These are phyloP conservation scores for Hippophae rhamnoides DNA, from an alignment of 306 rosid genomes.

Conservation along the genomic window DNA sequence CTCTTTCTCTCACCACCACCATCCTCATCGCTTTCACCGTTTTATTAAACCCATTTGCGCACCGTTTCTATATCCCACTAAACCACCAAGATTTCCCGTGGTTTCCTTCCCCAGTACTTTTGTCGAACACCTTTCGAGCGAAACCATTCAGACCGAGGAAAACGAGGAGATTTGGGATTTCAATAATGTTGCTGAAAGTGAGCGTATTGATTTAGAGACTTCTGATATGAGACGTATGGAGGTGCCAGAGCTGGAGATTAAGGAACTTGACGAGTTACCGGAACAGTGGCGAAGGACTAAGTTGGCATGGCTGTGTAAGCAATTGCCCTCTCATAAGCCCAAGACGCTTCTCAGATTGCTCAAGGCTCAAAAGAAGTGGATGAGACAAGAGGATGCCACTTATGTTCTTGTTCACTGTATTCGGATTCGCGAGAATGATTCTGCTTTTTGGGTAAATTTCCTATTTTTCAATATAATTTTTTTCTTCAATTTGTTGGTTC, in stretches of 20 bases:
- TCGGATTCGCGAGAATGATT: slow-evolving; percentile 78
- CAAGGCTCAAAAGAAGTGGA: slow-evolving; percentile 80
- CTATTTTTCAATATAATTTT: neutral
- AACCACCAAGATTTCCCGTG: neutral
- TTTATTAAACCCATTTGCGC: neutral
- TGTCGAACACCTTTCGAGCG: slow-evolving; percentile 25
- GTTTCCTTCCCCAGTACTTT: slow-evolving; percentile 20
- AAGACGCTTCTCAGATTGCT: slow-evolving; percentile 45
- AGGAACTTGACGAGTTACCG: slow-evolving; percentile 46
- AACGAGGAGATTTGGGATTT: slow-evolving; percentile 14
- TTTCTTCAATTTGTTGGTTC: neutral
- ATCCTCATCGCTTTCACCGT: neutral
- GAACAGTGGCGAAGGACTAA: slow-evolving; percentile 58
- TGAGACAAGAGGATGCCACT: slow-evolving; percentile 56
- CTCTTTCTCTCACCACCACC: slow-evolving; percentile 18
- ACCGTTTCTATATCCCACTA: neutral
- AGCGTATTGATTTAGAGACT: slow-evolving; percentile 28
- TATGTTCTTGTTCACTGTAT: slow-evolving; percentile 69
- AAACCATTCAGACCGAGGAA: slow-evolving; percentile 6
- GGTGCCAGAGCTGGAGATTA: slow-evolving; percentile 34
- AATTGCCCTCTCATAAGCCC: slow-evolving; percentile 39
- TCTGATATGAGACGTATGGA: slow-evolving; percentile 30
- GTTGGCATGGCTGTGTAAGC: slow-evolving; percentile 59
- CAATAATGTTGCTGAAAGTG: slow-evolving; percentile 14
- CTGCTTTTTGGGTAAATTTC: slow-evolving; percentile 49